Evolutionary conservation across 78 protist species (phyloP).

Genomic region (Guillardia theta): DNA sequence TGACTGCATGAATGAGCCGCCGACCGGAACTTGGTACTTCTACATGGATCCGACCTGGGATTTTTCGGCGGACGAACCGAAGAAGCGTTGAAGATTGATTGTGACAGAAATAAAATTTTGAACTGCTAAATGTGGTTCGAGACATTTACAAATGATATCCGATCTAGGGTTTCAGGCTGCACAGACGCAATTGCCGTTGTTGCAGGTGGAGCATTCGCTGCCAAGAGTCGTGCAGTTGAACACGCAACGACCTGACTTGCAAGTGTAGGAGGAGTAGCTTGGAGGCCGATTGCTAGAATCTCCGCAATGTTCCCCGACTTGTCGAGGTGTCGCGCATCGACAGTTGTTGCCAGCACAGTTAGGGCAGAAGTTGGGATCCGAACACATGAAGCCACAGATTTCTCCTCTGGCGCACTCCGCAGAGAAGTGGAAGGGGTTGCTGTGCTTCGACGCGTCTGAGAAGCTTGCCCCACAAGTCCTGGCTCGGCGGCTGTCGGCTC

Average conservation of each 20-base stretch:
- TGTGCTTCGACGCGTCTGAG: background rate
- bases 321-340: background rate
- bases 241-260: background rate
- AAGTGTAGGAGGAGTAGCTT: background rate
- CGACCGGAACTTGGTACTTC: background rate
- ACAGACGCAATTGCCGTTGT: background rate
- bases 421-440: background rate
- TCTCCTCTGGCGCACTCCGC: background rate
- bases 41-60: slow-evolving; percentile 1
- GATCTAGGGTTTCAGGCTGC: no score
- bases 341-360: background rate
- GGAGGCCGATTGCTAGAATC: background rate
- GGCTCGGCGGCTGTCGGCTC: background rate
- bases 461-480: background rate
- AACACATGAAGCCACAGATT: background rate
- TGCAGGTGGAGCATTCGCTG: background rate
- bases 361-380: background rate
- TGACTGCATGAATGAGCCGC: background rate
- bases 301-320: background rate
- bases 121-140: no score
- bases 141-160: no score
- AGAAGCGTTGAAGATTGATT: background rate
- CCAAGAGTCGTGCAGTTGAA: background rate
- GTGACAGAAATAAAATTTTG: no score
- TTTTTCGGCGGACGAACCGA: slow-evolving; percentile 1